phyloP scores from a whole-genome alignment of 1,284 basidiomycete species.

The Ustilago cynodontis region DNA sequence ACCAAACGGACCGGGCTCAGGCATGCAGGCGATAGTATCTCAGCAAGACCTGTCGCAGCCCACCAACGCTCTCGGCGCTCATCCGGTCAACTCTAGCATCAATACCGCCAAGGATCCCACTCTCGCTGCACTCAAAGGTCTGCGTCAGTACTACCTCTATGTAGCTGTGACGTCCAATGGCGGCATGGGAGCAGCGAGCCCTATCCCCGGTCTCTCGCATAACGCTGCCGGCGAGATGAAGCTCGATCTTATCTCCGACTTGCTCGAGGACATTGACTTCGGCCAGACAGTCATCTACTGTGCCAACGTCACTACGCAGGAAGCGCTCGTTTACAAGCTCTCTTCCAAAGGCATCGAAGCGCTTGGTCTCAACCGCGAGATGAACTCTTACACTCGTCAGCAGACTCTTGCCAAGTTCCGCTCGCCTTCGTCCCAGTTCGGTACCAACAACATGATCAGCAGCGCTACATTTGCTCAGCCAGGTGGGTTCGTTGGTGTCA shows the following conservation, averaged over 20 bases:
- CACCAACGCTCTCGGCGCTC: slow-evolving; percentile 55
- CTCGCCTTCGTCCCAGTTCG: slow-evolving; percentile 70
- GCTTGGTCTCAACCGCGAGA: slow-evolving; percentile 80
- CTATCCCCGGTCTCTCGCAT: slow-evolving; percentile 79
- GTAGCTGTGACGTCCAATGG: slow-evolving; percentile 71
- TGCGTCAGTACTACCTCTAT: slow-evolving; percentile 66
- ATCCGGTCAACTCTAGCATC: slow-evolving; percentile 52
- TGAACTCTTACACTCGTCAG: slow-evolving; percentile 83
- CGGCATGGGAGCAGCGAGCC: slow-evolving; percentile 87
- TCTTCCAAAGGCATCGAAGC: slow-evolving; percentile 85
- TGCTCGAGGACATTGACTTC: slow-evolving; percentile 87
- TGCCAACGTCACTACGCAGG: slow-evolving; percentile 65
- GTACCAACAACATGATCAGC: slow-evolving; percentile 38
- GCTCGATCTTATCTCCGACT: slow-evolving; percentile 90
- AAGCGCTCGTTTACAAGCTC: slow-evolving; percentile 78
- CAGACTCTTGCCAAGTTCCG: slow-evolving; percentile 85
- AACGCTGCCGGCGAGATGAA: slow-evolving; percentile 96
- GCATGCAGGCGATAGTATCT: slow-evolving; percentile 17
- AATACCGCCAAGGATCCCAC: slow-evolving; percentile 51
- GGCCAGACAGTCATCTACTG: slow-evolving; percentile 65
- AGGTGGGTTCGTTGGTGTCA: slow-evolving; percentile 74
- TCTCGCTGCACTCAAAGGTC: slow-evolving; percentile 50
- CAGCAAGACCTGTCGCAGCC: slow-evolving; percentile 78
- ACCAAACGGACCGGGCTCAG: slow-evolving; percentile 16
- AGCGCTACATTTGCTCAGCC: slow-evolving; percentile 73